Conservation (phyloP, 108 stramenopile species). For the Stephanodiscus triporus region DNA sequence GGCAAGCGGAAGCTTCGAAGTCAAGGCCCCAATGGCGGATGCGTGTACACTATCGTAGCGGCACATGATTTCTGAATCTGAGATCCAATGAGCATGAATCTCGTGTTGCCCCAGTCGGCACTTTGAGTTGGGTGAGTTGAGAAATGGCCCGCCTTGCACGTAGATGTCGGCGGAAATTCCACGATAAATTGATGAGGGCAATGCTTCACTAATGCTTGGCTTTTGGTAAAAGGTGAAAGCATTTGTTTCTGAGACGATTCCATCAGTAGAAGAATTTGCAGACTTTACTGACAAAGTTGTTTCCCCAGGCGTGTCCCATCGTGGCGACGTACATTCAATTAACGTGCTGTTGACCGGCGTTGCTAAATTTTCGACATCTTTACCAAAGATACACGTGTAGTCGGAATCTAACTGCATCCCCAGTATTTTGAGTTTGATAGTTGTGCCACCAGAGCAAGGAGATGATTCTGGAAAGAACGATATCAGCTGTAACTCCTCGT, state of each 20-base stretch:
- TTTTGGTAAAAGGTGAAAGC: conserved; percentile 23
- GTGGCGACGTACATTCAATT: conserved; percentile 20
- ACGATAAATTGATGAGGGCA: conserved; percentile 20
- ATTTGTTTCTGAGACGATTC: conserved; percentile 7
- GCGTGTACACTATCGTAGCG: background rate
- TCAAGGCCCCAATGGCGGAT: background rate
- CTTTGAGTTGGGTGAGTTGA: conserved; percentile 22
- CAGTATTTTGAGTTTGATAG: conserved; percentile 4
- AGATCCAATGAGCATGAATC: conserved; percentile 17
- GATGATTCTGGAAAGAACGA: conserved; percentile 22
- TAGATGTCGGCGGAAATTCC: conserved; percentile 6
- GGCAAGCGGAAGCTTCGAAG: background rate
- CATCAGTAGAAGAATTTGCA: background rate
- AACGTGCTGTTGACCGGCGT: conserved; percentile 8
- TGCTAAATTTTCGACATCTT: conserved; percentile 18
- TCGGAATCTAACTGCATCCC: conserved; percentile 12
- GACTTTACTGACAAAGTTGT: conserved; percentile 19
- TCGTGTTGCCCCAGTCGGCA: conserved; percentile 14
- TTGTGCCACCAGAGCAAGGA: conserved; percentile 16
- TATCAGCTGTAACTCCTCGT: conserved; percentile 19
- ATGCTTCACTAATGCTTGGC: conserved; percentile 9
- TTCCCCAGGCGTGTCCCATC: conserved; percentile 13
- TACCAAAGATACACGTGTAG: conserved; percentile 32
- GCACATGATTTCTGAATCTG: conserved; percentile 11
- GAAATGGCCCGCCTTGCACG: conserved; percentile 16